Evolutionary conservation across 805 yeast genomes (phyloP), one percentile per base, ranked within the genome.

Genomic region (Kazachstania viticola): DNA sequence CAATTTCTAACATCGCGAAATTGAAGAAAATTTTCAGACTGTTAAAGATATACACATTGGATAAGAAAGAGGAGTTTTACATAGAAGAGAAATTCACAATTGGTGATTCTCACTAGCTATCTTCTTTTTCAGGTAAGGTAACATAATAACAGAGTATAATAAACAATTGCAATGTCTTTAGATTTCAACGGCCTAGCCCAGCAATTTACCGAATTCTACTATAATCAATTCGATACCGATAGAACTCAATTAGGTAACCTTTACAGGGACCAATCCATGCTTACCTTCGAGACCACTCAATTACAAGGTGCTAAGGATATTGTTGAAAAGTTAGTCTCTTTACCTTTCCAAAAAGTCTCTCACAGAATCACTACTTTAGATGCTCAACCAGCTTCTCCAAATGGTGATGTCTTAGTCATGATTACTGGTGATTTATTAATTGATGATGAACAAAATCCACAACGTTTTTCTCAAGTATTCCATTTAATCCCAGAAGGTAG

Each of bases 201-300:
- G 60, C 94, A 88, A 62, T 88, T 88, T 65, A 83, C 95, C 54
- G 79, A 72, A 61, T 88, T 85, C 56, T 88, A 91, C 74, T 91
- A 88, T 73, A 80, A 82, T 59, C 94, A 83, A 62, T 88, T 88
- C 54, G 96, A 87, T 63, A 60, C 77, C 49, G 95, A 88, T 64
- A 82, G 97, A 69, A 60, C 84, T 37, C 91, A 81, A 60, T 74
- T 88, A 57, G 94, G 94, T 46, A 79, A 82, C 66, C 73, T 88
- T 51, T 88, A 88, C 76, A 81, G 99, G 58, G 95, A 84, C 40
- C 87, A 82, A 58, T 85, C 96, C 18, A 91, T 91, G 99, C 69
- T 91, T 62, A 91, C 98, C 29, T 91, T 91, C 51, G 98, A 91
- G 65, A 77, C 87, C 34, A 68, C 85, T 37, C 96, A 88, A 68